phyloP scores from a whole-genome alignment of 371 early-diverging fungal species.

The Mortierella sp. region DNA sequence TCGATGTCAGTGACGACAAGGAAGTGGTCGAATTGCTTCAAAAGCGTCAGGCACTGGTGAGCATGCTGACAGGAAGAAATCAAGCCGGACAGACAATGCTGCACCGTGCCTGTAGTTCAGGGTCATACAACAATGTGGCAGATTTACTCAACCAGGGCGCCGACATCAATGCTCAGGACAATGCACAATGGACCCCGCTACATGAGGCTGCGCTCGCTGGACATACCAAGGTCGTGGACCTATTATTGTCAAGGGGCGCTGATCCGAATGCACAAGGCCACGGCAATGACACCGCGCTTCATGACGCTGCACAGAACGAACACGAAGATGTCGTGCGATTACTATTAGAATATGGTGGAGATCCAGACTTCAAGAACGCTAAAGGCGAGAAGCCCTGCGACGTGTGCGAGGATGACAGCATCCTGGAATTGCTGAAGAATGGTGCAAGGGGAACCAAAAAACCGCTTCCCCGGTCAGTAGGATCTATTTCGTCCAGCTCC shows the following conservation, averaged over 20 bases:
- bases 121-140: slow-evolving; percentile 61
- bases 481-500: slow-evolving; percentile 27
- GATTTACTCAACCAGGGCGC: slow-evolving; percentile 78
- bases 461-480: slow-evolving; percentile 50
- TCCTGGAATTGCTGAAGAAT: slow-evolving; percentile 40
- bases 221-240: slow-evolving; percentile 66
- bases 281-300: slow-evolving; percentile 77
- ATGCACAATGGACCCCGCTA: slow-evolving; percentile 81
- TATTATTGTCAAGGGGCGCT: slow-evolving; percentile 79
- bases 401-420: slow-evolving; percentile 61
- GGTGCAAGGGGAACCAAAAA: slow-evolving; percentile 61
- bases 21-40: slow-evolving; percentile 42
- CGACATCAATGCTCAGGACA: slow-evolving; percentile 76
- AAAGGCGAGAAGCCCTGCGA: slow-evolving; percentile 67
- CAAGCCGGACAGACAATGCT: slow-evolving; percentile 66
- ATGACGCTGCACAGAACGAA: slow-evolving; percentile 78
- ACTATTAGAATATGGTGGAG: slow-evolving; percentile 75
- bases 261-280: slow-evolving; percentile 70
- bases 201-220: slow-evolving; percentile 86
- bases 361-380: slow-evolving; percentile 63
- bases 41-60: slow-evolving; percentile 33
- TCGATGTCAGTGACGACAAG: slow-evolving; percentile 45
- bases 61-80: slow-evolving; percentile 56
- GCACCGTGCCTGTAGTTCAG: slow-evolving; percentile 60
- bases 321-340: slow-evolving; percentile 72